Percentiles rank a stretch among this genome's conserved stretches.
phyloP scores from a whole-genome alignment of 129 eudicot genomes.

The Kitagawia praeruptora region DNA sequence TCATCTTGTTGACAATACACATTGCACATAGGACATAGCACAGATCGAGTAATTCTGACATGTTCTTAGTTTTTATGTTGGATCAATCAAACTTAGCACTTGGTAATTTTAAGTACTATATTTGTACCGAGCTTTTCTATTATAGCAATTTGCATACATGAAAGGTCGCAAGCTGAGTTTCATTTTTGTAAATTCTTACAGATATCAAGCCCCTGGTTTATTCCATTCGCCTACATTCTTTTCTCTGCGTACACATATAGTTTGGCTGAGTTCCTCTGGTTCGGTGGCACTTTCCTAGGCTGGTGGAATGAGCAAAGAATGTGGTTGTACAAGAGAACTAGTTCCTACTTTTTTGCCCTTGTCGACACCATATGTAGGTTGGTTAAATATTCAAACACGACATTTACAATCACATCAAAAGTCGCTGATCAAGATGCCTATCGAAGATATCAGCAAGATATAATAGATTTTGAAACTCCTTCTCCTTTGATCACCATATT shows the following conservation, averaged over 20 bases:
- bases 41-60: background rate
- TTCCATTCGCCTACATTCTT: conserved; percentile 53
- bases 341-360: conserved; percentile 61
- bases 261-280: conserved; percentile 39
- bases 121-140: background rate
- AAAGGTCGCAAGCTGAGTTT: background rate
- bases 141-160: background rate
- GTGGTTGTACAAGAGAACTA: conserved; percentile 76
- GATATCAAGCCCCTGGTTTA: conserved; percentile 63
- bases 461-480: conserved; percentile 65
- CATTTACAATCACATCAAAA: conserved; percentile 30
- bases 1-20: background rate
- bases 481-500: conserved; percentile 51
- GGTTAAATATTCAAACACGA: conserved; percentile 23
- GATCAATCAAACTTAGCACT: background rate
- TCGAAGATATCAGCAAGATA: conserved; percentile 48
- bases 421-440: conserved; percentile 40
- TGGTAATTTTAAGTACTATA: background rate
- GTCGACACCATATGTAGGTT: conserved; percentile 46
- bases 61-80: background rate
- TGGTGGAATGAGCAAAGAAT: conserved; percentile 93
- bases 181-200: conserved; percentile 8
- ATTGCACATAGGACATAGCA: background rate
- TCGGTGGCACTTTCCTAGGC: conserved; percentile 57
- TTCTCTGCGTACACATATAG: conserved; percentile 26